Evolutionary conservation across 768 basidiomycete genomes (phyloP), one percentile per base, ranked within the genome.

Genomic region (Phanerochaete sordida): DNA sequence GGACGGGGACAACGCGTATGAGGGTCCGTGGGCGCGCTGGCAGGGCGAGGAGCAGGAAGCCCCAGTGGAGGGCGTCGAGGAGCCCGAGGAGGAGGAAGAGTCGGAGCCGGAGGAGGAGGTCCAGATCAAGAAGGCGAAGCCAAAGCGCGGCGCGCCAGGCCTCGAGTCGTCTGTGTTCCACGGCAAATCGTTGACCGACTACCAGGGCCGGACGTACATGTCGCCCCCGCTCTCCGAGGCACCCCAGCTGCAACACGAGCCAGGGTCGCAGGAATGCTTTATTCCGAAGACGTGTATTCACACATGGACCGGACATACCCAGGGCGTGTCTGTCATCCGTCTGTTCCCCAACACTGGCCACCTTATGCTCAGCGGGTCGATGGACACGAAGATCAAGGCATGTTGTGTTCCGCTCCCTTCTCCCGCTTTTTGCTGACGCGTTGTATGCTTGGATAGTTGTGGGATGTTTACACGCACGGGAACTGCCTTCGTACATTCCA

Each of bases 331-430:
- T n/a, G 91, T 89, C 49, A 87, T 99, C 60, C 90, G 93, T 55
- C 79, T 93, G 37, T 96, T 98, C 77, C 97, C 97, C 23, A 82
- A 88, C 59, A 93, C 91, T 7, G 95, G 94, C 0, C 97, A 99
- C 75, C 80, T 99, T 13, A 73, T 99, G 59, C 84, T 99, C 62
- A 94, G 91, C 71, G 96, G 90, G 0, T 94, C 92, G 48, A 95
- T 98, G 94, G 97, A 99, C 73, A 98, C 94, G 9, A 95, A 98
- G 73, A 92, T 99, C 77, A 99, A 99, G 82, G 95, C 88, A 19
- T 43, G 8, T 43, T 4, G 70, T 26, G 78, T 68, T 48, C 33
- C 44, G n/a, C 6, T 57, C 35, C 52, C 62, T 24, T 19, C 33
- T 37, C 24, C 24, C 5, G 50, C 30, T 28, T 19, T 9, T 33